Percentiles rank a stretch among this genome's conserved stretches.
These are phyloP conservation scores for Schizochytrium sp. DNA, from an alignment of 108 stramenopile species.

Conservation along the genomic window DNA sequence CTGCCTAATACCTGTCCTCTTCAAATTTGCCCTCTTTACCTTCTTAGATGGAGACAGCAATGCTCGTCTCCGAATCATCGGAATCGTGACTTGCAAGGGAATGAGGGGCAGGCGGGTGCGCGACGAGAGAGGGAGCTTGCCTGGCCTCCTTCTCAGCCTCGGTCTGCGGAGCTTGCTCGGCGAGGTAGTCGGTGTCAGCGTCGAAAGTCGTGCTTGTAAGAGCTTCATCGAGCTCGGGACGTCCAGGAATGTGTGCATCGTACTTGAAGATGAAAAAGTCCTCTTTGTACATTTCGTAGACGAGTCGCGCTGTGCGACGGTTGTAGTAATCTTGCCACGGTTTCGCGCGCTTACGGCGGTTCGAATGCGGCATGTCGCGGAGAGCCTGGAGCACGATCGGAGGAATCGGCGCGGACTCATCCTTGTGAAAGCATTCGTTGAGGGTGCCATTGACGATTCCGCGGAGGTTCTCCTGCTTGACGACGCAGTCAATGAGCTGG, in stretches of 20 bases:
- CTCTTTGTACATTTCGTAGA: slow-evolving; percentile 9
- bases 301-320: neutral
- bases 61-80: no score
- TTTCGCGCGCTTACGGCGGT: slow-evolving; percentile 3
- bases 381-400: neutral
- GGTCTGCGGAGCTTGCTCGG: neutral
- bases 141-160: neutral
- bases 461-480: slow-evolving; percentile 54
- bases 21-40: no score
- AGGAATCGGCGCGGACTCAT: neutral
- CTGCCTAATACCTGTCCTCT: no score
- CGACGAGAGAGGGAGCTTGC: no score
- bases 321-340: slow-evolving; percentile 17
- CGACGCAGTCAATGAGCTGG: slow-evolving; percentile 47
- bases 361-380: neutral
- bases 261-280: neutral
- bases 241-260: neutral
- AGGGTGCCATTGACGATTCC: neutral
- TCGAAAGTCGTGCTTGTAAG: neutral
- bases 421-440: neutral
- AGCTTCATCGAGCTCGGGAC: neutral
- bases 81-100: no score
- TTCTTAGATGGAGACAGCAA: no score
- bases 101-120: no score
- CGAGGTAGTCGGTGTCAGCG: neutral